Percentiles rank a stretch among this genome's conserved stretches.
Evolutionary conservation across 148 eudicot species (phyloP).

Genomic region (Chenopodium formosanum): DNA sequence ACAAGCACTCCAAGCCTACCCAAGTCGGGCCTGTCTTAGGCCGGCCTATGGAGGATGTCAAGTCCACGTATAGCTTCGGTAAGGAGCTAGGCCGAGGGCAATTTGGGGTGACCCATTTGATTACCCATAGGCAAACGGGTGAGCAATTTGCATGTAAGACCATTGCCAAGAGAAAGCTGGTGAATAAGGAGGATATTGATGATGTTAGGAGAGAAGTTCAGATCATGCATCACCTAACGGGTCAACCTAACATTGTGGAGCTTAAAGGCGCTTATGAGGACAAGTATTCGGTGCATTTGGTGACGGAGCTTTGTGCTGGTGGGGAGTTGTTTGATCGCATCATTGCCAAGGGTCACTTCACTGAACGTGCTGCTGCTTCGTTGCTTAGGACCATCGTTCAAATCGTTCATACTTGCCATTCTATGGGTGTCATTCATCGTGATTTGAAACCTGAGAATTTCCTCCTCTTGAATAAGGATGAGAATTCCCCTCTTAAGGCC

Average conservation of each 20-base stretch:
- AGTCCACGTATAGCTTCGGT: slow-evolving; percentile 44
- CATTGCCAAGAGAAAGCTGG: slow-evolving; percentile 81
- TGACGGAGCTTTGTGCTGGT: slow-evolving; percentile 95
- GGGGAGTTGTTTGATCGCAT: slow-evolving; percentile 93
- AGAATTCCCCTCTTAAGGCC: slow-evolving; percentile 78
- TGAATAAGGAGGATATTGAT: slow-evolving; percentile 86
- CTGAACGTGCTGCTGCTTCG: slow-evolving; percentile 84
- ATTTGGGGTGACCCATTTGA: slow-evolving; percentile 66
- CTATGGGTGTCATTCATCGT: slow-evolving; percentile 91
- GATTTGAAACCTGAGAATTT: slow-evolving; percentile 95
- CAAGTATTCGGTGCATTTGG: slow-evolving; percentile 83
- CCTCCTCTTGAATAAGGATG: slow-evolving; percentile 70
- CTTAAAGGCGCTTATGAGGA: slow-evolving; percentile 86
- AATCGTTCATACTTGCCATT: slow-evolving; percentile 84
- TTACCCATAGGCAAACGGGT: slow-evolving; percentile 53
- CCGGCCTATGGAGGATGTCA: slow-evolving; percentile 71
- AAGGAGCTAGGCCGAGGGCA: slow-evolving; percentile 82
- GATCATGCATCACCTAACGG: slow-evolving; percentile 80
- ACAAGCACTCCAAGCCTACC: slow-evolving; percentile 31
- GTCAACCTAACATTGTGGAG: slow-evolving; percentile 81
- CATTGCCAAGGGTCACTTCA: slow-evolving; percentile 84
- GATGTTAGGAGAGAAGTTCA: slow-evolving; percentile 90
- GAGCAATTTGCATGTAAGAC: slow-evolving; percentile 76
- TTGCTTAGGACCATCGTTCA: slow-evolving; percentile 86
- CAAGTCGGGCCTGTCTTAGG: slow-evolving; percentile 61